phyloP scores from a whole-genome alignment of 2,329 filamentous ascomycete species.

The Teratosphaeria zuluensis region DNA sequence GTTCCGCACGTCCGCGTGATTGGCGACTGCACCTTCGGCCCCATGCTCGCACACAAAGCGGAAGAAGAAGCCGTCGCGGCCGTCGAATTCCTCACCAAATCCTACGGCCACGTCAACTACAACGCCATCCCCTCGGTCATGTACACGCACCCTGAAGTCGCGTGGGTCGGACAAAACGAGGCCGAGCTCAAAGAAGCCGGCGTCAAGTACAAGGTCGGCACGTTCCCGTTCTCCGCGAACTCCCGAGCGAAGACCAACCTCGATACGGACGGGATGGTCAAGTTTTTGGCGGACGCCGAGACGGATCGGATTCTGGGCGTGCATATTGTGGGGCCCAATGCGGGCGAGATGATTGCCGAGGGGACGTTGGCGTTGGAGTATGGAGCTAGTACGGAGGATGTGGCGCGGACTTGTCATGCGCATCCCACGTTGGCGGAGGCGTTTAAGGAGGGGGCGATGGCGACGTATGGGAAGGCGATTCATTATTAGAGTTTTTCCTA shows the following conservation, averaged over 20 bases:
- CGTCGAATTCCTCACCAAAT: constrained; percentile 96
- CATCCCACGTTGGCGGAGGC: constrained; percentile 94
- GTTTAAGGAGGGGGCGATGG: constrained; percentile 99
- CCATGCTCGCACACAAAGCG: constrained; percentile 97
- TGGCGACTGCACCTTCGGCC: constrained; percentile 87
- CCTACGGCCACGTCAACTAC: constrained; percentile 98
- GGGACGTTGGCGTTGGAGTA: constrained; percentile 93
- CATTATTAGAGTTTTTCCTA: constrained; percentile 64
- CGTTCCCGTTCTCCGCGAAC: constrained; percentile 97
- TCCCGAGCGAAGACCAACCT: constrained; percentile 98
- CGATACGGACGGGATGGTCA: constrained; percentile 90
- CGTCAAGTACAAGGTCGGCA: constrained; percentile 85
- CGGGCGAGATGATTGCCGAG: constrained; percentile 99
- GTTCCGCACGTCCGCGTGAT: constrained; percentile 93
- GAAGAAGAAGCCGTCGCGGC: constrained; percentile 95
- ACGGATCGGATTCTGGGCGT: constrained; percentile 91
- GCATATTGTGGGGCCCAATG: constrained; percentile 92
- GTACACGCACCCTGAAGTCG: constrained; percentile 98
- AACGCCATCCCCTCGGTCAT: constrained; percentile 95
- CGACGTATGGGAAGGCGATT: constrained; percentile 88
- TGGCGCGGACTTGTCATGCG: constrained; percentile 88
- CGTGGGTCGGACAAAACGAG: constrained; percentile 97
- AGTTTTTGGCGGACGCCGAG: constrained; percentile 93
- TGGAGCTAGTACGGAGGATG: constrained; percentile 88
- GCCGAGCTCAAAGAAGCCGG: constrained; percentile 85